Evolutionary conservation across 2,329 filamentous ascomycete species (phyloP).

Genomic region (Ceratocystis smalleyi): DNA sequence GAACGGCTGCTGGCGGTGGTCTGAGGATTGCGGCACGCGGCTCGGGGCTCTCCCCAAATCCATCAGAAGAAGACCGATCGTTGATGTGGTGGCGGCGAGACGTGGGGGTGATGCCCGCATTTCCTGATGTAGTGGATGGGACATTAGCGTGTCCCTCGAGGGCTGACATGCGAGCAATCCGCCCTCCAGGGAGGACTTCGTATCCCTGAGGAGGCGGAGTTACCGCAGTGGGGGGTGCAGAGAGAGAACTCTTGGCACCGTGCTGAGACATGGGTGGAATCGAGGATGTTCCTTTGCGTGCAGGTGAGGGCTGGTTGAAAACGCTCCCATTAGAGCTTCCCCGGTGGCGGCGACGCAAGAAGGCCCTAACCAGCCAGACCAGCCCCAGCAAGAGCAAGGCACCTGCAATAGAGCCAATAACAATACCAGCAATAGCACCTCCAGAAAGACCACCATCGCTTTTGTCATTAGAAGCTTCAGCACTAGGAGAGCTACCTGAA

Average conservation of each 20-base stretch:
- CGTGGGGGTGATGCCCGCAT: slow-evolving; percentile 11
- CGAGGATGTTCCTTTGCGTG: slow-evolving; percentile 34
- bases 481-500: slow-evolving; percentile 26
- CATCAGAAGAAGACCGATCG: slow-evolving; percentile 54
- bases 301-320: slow-evolving; percentile 79
- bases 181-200: slow-evolving; percentile 66
- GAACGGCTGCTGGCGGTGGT: slow-evolving; percentile 38
- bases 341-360: slow-evolving; percentile 35
- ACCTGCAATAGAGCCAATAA: slow-evolving; percentile 63
- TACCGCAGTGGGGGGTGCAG: slow-evolving; percentile 11
- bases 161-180: slow-evolving; percentile 91
- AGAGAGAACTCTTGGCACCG: slow-evolving; percentile 15
- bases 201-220: slow-evolving; percentile 36
- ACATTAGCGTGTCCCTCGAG: slow-evolving; percentile 60
- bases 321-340: slow-evolving; percentile 52
- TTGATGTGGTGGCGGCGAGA: slow-evolving; percentile 28
- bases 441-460: slow-evolving; percentile 42
- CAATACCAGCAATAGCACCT: slow-evolving; percentile 83
- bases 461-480: slow-evolving; percentile 20
- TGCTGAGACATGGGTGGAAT: slow-evolving; percentile 25
- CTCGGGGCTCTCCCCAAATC: slow-evolving; percentile 55
- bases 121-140: slow-evolving; percentile 26
- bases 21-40: slow-evolving; percentile 44
- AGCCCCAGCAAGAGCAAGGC: slow-evolving; percentile 53
- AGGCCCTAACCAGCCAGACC: slow-evolving; percentile 49